A percentile compares a stretch with the other conserved stretches of the same genome.
phyloP scores from a whole-genome alignment of 176 grass and related monocot genomes.

The Aegilops speltoides region DNA sequence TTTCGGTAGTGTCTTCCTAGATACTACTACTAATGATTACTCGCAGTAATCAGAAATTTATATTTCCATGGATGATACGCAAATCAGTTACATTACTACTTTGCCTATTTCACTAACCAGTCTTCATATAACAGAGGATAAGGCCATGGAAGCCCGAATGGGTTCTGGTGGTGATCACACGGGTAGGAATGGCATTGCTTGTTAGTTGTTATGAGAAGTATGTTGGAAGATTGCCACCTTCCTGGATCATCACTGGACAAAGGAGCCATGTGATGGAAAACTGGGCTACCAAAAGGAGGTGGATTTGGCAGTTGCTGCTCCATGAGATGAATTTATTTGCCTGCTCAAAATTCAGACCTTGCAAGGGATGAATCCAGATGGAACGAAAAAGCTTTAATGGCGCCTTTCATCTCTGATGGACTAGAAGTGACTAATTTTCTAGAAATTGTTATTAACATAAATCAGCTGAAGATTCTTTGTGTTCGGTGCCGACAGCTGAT shows the following conservation, averaged over 20 bases:
- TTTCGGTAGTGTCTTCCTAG: not conserved
- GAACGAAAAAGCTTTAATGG: not conserved
- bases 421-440: constrained; percentile 36
- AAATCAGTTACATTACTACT: not conserved
- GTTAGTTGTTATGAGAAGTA: constrained; percentile 18
- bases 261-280: constrained; percentile 9
- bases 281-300: not conserved
- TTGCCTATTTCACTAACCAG: constrained; percentile 7
- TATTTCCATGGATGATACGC: not conserved
- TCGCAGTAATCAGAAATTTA: not conserved
- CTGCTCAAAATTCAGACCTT: not conserved
- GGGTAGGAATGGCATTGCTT: constrained; percentile 39
- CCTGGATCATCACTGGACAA: constrained; percentile 22
- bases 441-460: constrained; percentile 24
- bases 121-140: constrained; percentile 38
- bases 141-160: constrained; percentile 31
- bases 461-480: constrained; percentile 7
- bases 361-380: not conserved
- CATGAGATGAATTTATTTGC: not conserved
- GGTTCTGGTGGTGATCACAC: constrained; percentile 42
- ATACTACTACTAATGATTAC: not conserved
- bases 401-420: not conserved
- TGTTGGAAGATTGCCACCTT: constrained; percentile 21
- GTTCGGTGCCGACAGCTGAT: not conserved
- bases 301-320: not conserved